phyloP scores from a whole-genome alignment of 441 rosid species.

The Populus trichocarpa region DNA sequence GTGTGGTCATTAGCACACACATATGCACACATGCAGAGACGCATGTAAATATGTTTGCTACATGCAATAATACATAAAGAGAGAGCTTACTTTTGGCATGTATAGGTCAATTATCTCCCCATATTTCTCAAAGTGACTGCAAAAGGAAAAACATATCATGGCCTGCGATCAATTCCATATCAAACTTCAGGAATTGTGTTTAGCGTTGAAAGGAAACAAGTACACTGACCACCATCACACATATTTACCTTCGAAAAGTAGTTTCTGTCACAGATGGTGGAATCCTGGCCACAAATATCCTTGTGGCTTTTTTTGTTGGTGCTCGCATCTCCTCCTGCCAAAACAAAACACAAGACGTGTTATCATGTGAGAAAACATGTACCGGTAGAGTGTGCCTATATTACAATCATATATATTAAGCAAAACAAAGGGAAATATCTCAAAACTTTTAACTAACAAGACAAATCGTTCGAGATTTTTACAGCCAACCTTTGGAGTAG shows the following conservation, averaged over 20 bases:
- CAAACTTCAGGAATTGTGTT: background rate
- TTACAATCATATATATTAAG: slow-evolving; percentile 5
- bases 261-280: slow-evolving; percentile 75
- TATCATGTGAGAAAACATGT: background rate
- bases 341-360: slow-evolving; percentile 5
- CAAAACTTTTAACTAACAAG: background rate
- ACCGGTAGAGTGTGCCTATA: background rate
- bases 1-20: background rate
- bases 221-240: background rate
- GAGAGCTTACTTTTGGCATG: slow-evolving; percentile 79
- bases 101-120: slow-evolving; percentile 88
- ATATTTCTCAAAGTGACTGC: slow-evolving; percentile 90
- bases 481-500: slow-evolving; percentile 79
- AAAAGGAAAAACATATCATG: slow-evolving; percentile 12
- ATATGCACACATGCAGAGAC: background rate
- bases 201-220: background rate
- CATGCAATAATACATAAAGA: background rate
- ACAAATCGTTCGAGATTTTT: background rate
- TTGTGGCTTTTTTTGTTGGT: slow-evolving; percentile 73
- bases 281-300: slow-evolving; percentile 92
- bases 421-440: background rate
- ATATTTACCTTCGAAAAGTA: slow-evolving; percentile 62
- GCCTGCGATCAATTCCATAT: slow-evolving; percentile 4
- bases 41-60: background rate
- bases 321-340: slow-evolving; percentile 94